phyloP scores from a whole-genome alignment of 352 stramenopile species.

The Albugo laibachii region DNA sequence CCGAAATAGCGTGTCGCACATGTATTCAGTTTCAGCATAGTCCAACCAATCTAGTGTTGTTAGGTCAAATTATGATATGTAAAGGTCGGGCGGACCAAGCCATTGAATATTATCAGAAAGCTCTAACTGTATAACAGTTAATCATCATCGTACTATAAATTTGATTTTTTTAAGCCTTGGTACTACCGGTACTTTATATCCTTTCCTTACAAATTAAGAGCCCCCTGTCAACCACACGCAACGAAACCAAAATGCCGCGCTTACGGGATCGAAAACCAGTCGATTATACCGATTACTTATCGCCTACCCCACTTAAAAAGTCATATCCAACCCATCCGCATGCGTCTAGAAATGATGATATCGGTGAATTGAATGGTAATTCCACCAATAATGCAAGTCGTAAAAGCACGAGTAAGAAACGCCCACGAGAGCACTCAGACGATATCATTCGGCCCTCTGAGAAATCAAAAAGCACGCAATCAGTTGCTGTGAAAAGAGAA shows the following conservation, averaged over 20 bases:
- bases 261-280: conserved; percentile 14
- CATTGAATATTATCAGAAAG: conserved; percentile 42
- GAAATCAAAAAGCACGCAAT: not conserved
- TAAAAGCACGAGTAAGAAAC: conserved; percentile 2
- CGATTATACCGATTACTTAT: conserved; percentile 24
- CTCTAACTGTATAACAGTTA: conserved; percentile 8
- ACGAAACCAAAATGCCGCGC: conserved; percentile 8
- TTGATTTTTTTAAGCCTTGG: conserved; percentile 1
- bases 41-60: conserved; percentile 18
- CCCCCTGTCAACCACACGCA: conserved; percentile 2
- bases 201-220: conserved; percentile 3
- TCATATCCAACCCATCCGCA: conserved; percentile 1
- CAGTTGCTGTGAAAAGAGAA: no score
- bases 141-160: not conserved
- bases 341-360: not conserved
- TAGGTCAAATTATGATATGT: conserved; percentile 29
- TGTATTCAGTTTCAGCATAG: conserved; percentile 21
- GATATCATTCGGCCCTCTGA: not conserved
- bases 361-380: conserved; percentile 2
- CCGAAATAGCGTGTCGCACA: conserved; percentile 30
- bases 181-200: conserved; percentile 2
- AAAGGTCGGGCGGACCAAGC: conserved; percentile 26
- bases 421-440: not conserved
- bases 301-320: conserved; percentile 9
- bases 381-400: conserved; percentile 3